Evolutionary conservation across 768 basidiomycete species (phyloP), one percentile per base, ranked within the genome.

Genomic region (Fomitopsis serialis): DNA sequence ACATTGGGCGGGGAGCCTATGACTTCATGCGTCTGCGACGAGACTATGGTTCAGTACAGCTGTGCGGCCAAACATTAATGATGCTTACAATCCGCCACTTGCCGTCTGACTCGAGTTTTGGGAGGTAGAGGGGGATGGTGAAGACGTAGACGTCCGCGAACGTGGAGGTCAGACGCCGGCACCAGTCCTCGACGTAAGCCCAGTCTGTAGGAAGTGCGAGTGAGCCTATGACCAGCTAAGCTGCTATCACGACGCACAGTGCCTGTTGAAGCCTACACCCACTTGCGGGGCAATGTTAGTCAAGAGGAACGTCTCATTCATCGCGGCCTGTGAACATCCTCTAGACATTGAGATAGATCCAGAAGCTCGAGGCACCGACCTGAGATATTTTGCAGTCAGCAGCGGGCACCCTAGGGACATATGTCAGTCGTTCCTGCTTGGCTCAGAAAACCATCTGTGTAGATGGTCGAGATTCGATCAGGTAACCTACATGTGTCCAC

Each of bases 211-310:
- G 45, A 11, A 37, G 13, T 9, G 29, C 13, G 11, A 46, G 42
- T 37, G 42, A 60, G 37, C 29, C 42, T 15, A 24, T 5, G 4
- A 25, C 2, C 1, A 34, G 8, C 8, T 8, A 27, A 21, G 45
- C 34, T 21, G 12, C 47, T 36, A 32, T 1, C 24, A 47, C 25
- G 46, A 74, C 84, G 56, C 61, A 94, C 95, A 99, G 65, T 98
- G 94, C 51, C 97, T 78, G 65, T 98, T 99, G 76, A 98, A 99
- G 0, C 96, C 97, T 37, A 82, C 91, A 1, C 97, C 97, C 23
- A 99, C 93, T 77, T 99, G 97, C 42, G 97, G 97, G 4, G 97
- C 96, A 49, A 99, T 97, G 63, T 99, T 99, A 0, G 92, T 86
- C 43, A 99, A 71, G 34, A 92, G 72, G 69, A 99, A 99, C 0